Percentiles rank a stretch among this genome's conserved stretches.
Conservation (phyloP, 495 filamentous ascomycete genomes). For the Arthonia radiata region DNA sequence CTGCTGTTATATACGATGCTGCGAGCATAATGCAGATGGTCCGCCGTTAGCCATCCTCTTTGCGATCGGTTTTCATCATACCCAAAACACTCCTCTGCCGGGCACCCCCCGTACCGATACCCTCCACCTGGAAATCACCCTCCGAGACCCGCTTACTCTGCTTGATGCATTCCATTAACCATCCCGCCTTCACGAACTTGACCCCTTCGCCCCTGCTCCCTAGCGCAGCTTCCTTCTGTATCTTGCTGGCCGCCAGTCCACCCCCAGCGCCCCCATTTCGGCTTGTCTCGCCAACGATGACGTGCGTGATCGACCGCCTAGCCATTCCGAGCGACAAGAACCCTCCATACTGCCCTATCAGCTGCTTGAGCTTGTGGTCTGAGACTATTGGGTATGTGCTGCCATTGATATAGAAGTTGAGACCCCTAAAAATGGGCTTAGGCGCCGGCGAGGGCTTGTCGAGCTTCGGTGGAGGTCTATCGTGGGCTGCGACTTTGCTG, state of each 20-base stretch:
- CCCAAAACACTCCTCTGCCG: slow-evolving; percentile 37
- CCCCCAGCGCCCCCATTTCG: slow-evolving; percentile 18
- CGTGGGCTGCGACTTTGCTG: too few species aligned
- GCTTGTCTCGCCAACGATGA: slow-evolving; percentile 54
- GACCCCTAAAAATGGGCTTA: slow-evolving; percentile 31
- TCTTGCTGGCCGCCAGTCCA: slow-evolving; percentile 53
- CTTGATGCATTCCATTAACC: slow-evolving; percentile 63
- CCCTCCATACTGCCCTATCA: slow-evolving; percentile 52
- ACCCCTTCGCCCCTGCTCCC: slow-evolving; percentile 35
- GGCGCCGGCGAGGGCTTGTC: slow-evolving; percentile 1
- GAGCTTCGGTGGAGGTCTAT: too few species aligned
- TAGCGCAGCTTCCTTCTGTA: slow-evolving; percentile 60
- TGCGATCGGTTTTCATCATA: slow-evolving; percentile 23
- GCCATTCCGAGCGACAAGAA: slow-evolving; percentile 39
- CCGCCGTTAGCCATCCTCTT: too few species aligned
- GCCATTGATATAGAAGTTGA: slow-evolving; percentile 71
- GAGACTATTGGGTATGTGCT: slow-evolving; percentile 58
- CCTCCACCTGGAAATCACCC: slow-evolving; percentile 35
- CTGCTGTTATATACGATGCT: too few species aligned
- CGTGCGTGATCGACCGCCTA: slow-evolving; percentile 56
- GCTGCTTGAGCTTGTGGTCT: slow-evolving; percentile 63
- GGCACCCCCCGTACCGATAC: slow-evolving; percentile 29
- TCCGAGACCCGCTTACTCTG: slow-evolving; percentile 52
- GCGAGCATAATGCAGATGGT: too few species aligned
- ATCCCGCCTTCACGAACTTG: slow-evolving; percentile 67